phyloP scores from a whole-genome alignment of 1,139 yeast species.

The Magnusiomyces ingens region DNA sequence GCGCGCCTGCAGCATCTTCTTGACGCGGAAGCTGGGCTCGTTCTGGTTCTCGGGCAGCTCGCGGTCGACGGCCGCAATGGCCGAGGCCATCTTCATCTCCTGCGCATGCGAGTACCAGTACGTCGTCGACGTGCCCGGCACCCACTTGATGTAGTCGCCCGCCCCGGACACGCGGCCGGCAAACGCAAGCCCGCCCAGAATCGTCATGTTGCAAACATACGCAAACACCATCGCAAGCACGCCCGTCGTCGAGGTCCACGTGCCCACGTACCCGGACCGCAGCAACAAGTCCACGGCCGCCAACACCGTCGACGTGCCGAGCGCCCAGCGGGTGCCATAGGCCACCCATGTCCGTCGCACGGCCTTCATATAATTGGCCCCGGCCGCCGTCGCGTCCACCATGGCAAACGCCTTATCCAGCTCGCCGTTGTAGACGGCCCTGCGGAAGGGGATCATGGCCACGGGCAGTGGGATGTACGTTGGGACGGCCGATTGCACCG shows the following conservation, averaged over 20 bases:
- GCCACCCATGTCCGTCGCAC: conserved; percentile 24
- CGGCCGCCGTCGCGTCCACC: conserved; percentile 56
- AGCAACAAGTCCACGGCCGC: conserved; percentile 30
- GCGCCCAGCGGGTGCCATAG: conserved; percentile 30
- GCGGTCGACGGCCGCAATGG: conserved; percentile 57
- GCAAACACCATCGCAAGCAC: conserved; percentile 58
- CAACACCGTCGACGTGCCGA: conserved; percentile 32
- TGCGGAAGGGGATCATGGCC: conserved; percentile 58
- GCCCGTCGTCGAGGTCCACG: conserved; percentile 30
- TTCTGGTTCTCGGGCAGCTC: conserved; percentile 36
- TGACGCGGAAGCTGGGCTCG: conserved; percentile 30
- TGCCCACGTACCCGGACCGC: conserved; percentile 38
- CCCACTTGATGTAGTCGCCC: conserved; percentile 54
- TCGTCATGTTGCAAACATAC: conserved; percentile 54
- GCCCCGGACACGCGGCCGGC: conserved; percentile 55
- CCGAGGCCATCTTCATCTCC: conserved; percentile 60
- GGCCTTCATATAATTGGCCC: conserved; percentile 32
- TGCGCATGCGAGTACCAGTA: conserved; percentile 63
- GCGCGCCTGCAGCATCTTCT: conserved; percentile 26
- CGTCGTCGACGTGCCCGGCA: conserved; percentile 56
- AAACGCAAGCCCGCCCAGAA: conserved; percentile 47
- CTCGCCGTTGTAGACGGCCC: conserved; percentile 53
- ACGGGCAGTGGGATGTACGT: conserved; percentile 28
- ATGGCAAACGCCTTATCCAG: conserved; percentile 50
- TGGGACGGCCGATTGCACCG: conserved; percentile 30